Evolutionary conservation across 805 yeast species (phyloP), one percentile per base, ranked within the genome.

Genomic region (Ogataea dorogensis): DNA sequence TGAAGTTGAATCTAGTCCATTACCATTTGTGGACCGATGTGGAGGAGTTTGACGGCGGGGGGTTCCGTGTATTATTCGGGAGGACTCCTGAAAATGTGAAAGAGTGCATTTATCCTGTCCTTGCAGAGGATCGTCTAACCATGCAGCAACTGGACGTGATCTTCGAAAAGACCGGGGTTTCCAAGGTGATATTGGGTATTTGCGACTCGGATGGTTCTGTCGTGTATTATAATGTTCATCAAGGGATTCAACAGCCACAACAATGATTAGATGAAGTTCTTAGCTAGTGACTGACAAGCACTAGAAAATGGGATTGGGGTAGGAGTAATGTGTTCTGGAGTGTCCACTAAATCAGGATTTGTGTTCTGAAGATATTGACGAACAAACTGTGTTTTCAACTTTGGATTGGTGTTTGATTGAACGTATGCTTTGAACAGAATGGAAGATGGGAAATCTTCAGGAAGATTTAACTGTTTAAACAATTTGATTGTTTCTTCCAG

Each of bases 121-220:
- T 39, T 16, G 47, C 56, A 33, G 40, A 44, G 10, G 47, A 42
- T 4, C 51, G 57, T 39, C 24, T 77, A 7, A 51, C 71, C 0
- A 56, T 75, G 38, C 43, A 50, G 11, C 56, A 61, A 16, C 53
- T 77, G 17, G 67, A 70, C 24, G 10, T 27, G 2, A 61, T 75
- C 48, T 78, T 78, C 39, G 43, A 42, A 0, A 49, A 27, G 9
- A 50, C 69, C 1, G 39, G 42, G 5, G 75, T 77, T 0, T 58
- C 57, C 28, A 60, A 78, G 38, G 43, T 83, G 3, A 61, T 79
- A 0, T 44, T 77, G 19, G 88, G 75, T 0, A 63, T 82, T 6
- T 69, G 74, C 2, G 78, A 74, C 47, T 71, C 71, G 37, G 93
- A 83, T 53, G 81, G 86, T 2, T 79, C 88, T 0, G 68, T 80